phyloP scores from a whole-genome alignment of 2,329 filamentous ascomycete species.

The Fusarium armeniacum region DNA sequence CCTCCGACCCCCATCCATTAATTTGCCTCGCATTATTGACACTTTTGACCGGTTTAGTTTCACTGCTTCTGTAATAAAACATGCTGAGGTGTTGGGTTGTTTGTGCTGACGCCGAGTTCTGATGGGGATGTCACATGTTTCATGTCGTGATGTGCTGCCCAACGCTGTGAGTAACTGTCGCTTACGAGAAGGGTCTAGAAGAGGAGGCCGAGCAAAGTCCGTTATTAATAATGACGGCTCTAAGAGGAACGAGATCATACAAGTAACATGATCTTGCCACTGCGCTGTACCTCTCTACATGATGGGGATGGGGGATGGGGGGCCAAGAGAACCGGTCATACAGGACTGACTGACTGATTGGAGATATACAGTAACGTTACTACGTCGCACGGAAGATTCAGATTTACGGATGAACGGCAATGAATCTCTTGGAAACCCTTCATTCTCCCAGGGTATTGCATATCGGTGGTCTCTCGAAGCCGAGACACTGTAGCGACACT shows the following conservation, averaged over 20 bases:
- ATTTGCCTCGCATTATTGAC: constrained; percentile 3
- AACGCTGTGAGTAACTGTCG: neutral
- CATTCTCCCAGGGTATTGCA: neutral
- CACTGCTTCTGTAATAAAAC: constrained; percentile 31
- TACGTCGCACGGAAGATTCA: neutral
- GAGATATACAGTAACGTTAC: neutral
- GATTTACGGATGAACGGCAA: neutral
- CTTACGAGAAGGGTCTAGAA: neutral
- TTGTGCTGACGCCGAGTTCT: constrained; percentile 13
- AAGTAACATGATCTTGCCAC: constrained; percentile 23
- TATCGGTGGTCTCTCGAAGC: neutral
- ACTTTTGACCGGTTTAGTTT: constrained; percentile 41
- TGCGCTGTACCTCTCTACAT: constrained; percentile 2
- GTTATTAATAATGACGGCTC: neutral
- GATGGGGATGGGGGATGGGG: neutral
- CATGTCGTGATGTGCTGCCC: constrained; percentile 6
- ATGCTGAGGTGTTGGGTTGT: constrained; percentile 1
- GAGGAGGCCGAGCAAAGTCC: constrained; percentile 3
- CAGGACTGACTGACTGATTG: neutral
- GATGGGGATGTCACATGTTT: constrained; percentile 29
- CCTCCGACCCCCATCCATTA: constrained; percentile 7
- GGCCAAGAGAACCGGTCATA: neutral
- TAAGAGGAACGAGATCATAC: neutral
- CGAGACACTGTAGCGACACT: neutral
- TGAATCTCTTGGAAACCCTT: neutral